Conservation (phyloP, 208 protist species). For the Trypanosoma platydactyli region DNA sequence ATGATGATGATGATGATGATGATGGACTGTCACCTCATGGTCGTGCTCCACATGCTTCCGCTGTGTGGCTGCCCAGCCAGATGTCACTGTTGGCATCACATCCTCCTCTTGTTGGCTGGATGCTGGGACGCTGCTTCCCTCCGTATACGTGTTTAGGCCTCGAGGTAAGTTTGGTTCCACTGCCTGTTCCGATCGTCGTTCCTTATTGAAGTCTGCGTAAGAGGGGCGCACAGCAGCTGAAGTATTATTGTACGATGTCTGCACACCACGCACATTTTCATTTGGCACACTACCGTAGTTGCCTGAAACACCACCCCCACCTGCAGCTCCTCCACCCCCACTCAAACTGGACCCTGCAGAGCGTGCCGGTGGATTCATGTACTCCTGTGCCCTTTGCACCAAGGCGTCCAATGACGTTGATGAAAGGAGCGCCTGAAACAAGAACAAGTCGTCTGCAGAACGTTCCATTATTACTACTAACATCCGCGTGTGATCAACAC, state of each 20-base stretch:
- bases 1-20: slow-evolving; percentile 43
- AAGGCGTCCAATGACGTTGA: slow-evolving; percentile 38
- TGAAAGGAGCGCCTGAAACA: slow-evolving; percentile 58
- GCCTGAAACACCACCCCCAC: slow-evolving; percentile 9
- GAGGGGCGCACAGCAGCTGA: slow-evolving; percentile 9
- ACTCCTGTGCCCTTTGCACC: slow-evolving; percentile 38
- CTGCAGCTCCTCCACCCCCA: too few species aligned
- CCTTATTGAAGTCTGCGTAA: slow-evolving; percentile 25
- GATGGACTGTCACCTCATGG: slow-evolving; percentile 17
- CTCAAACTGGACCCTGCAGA: slow-evolving; percentile 17
- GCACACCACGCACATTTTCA: slow-evolving; percentile 19
- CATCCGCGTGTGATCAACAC: slow-evolving; percentile 31
- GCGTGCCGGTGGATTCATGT: slow-evolving; percentile 31
- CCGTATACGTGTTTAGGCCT: slow-evolving; percentile 8
- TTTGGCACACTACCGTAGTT: slow-evolving; percentile 24
- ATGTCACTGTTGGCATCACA: slow-evolving; percentile 6
- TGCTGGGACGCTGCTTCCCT: not conserved
- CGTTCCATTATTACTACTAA: slow-evolving; percentile 41
- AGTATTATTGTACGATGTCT: slow-evolving; percentile 14
- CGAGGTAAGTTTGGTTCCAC: slow-evolving; percentile 18
- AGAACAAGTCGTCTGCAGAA: slow-evolving; percentile 27
- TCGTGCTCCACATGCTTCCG: slow-evolving; percentile 23
- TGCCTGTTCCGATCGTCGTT: slow-evolving; percentile 13
- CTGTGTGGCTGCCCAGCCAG: slow-evolving; percentile 17
- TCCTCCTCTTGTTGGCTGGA: slow-evolving; percentile 22